These are phyloP conservation scores for Golubevia sp. DNA, from an alignment of 1,284 basidiomycete species.

Conservation along the genomic window DNA sequence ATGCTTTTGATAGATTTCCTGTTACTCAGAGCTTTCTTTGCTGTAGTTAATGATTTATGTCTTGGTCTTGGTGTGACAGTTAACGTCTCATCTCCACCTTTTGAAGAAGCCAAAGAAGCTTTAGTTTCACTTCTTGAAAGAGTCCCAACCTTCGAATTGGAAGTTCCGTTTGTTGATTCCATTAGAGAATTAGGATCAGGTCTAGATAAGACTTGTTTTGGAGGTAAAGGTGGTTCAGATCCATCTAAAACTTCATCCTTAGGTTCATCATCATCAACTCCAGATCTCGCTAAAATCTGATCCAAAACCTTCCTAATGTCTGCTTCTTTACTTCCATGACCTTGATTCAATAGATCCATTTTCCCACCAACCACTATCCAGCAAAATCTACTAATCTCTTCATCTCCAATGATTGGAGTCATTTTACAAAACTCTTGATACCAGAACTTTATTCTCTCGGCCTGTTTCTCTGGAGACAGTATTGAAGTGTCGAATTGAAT, in stretches of 20 bases:
- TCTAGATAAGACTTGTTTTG: too few species aligned
- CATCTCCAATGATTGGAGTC: conserved; percentile 21
- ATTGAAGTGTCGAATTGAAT: conserved; percentile 30
- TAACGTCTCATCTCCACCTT: neutral
- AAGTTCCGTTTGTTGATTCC: too few species aligned
- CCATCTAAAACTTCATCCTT: neutral
- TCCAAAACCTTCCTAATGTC: neutral
- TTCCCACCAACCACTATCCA: conserved; percentile 21
- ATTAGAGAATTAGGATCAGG: too few species aligned
- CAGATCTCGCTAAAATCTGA: neutral
- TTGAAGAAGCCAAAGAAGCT: too few species aligned
- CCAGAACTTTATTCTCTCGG: conserved; percentile 21
- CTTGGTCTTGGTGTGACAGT: neutral
- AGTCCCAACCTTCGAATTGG: neutral
- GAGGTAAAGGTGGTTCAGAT: too few species aligned
- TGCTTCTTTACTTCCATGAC: neutral
- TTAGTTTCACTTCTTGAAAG: neutral
- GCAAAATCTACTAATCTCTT: conserved; percentile 29
- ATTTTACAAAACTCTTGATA: conserved; percentile 36
- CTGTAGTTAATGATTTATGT: neutral
- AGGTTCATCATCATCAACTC: neutral
- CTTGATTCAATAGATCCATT: neutral
- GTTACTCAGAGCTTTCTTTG: conserved; percentile 6
- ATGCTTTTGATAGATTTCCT: conserved; percentile 26
- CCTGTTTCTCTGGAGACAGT: conserved; percentile 1